Evolutionary conservation across 495 filamentous ascomycete species (phyloP), one percentile per base, ranked within the genome.

Genomic region (Penicillium macrosclerotiorum): DNA sequence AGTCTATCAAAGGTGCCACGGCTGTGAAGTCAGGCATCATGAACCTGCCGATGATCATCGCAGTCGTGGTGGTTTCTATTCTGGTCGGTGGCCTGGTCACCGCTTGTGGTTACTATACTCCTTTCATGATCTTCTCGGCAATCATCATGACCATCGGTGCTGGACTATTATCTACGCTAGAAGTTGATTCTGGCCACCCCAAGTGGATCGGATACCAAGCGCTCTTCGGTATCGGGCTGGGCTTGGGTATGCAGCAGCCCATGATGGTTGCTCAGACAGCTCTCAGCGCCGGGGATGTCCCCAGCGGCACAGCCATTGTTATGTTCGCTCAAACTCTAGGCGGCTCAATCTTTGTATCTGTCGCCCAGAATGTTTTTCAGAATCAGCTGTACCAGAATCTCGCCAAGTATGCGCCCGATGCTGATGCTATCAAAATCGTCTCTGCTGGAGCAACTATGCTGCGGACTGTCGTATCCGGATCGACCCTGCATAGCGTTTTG

Each of bases 201-300:
- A 66, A 58, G 20, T 95, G 90, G 90, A 86, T 93, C 45, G 88
- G 90, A 0, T 93, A 83, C 51, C 88, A 91, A 54, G 73, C 82
- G 26, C 44, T 92, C 3, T 77, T 79, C 37, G 89, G 89, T 31
- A 65, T 77, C 8, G 89, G 89, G 4, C 47, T 88, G 1, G 89
- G 89, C 2, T 45, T 84, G 3, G 80, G 83, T 32, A 75, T 89
- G 64, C 84, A 90, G 55, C 78, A 81, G 27, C 72, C 81, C 17
- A 72, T 84, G 55, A 82, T 89, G 40, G 82, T 85, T 3, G 79
- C 76, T 1, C 83, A 90, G 59, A 84, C 84, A 0, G 84, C 84
- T 0, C 74, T 90, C 4, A 63, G 67, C 11, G 55, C 73, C 14
- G 62, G 64, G 0, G 86, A 91, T 47, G 70, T 90, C 1, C 79